A percentile compares a stretch with the other conserved stretches of the same genome.
Conservation (phyloP, 1,284 basidiomycete species). For the Malassezia vespertilionis region DNA sequence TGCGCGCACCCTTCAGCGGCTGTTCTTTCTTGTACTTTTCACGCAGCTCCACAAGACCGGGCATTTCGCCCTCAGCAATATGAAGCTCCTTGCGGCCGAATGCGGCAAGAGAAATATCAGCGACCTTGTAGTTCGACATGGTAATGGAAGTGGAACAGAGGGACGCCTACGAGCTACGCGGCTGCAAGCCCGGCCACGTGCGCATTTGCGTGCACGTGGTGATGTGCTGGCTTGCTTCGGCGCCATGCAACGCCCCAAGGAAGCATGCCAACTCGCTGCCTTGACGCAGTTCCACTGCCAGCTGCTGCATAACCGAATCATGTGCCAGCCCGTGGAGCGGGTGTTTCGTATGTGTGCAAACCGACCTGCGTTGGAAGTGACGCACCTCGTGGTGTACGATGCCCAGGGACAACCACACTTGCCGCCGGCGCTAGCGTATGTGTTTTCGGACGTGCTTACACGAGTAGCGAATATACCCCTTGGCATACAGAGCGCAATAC, state of each 20-base stretch:
- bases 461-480: conserved; percentile 2
- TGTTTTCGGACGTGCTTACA: conserved; percentile 2
- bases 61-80: conserved; percentile 64
- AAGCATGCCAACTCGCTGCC: conserved; percentile 21
- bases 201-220: background rate
- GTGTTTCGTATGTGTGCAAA: conserved; percentile 26
- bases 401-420: conserved; percentile 21
- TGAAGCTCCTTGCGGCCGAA: conserved; percentile 97
- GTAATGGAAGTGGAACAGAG: conserved; percentile 1
- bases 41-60: conserved; percentile 44
- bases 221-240: background rate
- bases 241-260: background rate
- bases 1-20: conserved; percentile 87
- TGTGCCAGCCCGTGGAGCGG: conserved; percentile 33
- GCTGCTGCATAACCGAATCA: conserved; percentile 19
- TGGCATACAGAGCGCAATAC: no score
- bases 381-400: conserved; percentile 32
- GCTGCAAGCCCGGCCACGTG: background rate
- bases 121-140: conserved; percentile 46
- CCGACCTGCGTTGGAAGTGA: conserved; percentile 30
- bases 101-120: conserved; percentile 87
- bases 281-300: conserved; percentile 31
- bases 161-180: background rate
- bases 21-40: conserved; percentile 64
- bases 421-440: conserved; percentile 22